phyloP scores from a whole-genome alignment of 2,329 filamentous ascomycete genomes.

The Plenodomus tracheiphilus region DNA sequence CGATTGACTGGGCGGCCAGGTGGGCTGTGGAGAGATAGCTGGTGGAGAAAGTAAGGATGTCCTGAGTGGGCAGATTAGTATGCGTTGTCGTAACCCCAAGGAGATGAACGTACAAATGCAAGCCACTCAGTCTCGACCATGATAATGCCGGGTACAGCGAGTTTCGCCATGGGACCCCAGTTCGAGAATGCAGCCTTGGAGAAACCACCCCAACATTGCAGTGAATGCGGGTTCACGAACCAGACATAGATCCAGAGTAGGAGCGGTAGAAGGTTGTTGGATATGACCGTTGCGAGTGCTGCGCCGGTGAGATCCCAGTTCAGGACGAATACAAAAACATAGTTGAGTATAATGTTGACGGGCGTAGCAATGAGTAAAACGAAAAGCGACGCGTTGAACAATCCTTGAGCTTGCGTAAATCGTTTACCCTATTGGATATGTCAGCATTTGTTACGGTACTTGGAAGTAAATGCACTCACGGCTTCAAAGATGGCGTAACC shows the following conservation, averaged over 20 bases:
- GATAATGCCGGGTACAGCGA: constrained; percentile 87
- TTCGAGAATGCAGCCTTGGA: constrained; percentile 68
- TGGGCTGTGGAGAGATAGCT: constrained; percentile 78
- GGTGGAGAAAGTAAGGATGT: constrained; percentile 67
- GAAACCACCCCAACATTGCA: constrained; percentile 72
- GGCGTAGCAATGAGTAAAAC: constrained; percentile 54
- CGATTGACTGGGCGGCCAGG: constrained; percentile 72
- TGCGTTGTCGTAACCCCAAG: neutral
- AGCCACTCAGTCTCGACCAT: constrained; percentile 77
- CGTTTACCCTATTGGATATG: constrained; percentile 46
- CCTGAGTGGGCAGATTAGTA: constrained; percentile 10
- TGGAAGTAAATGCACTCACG: neutral
- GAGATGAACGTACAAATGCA: constrained; percentile 25
- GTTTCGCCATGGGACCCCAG: constrained; percentile 81
- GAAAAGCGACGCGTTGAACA: constrained; percentile 55
- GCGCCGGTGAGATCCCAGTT: constrained; percentile 56
- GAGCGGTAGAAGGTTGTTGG: constrained; percentile 54
- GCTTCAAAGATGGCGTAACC: constrained; percentile 60
- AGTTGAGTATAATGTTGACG: constrained; percentile 55
- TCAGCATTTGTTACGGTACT: neutral
- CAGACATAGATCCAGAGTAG: constrained; percentile 54
- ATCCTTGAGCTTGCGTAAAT: constrained; percentile 59
- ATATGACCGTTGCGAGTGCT: constrained; percentile 54
- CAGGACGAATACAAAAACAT: constrained; percentile 50
- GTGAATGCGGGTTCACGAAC: constrained; percentile 44